A percentile compares a stretch with the other conserved stretches of the same genome.
Conservation (phyloP, 345 rosid species). For the Salix exigua region DNA sequence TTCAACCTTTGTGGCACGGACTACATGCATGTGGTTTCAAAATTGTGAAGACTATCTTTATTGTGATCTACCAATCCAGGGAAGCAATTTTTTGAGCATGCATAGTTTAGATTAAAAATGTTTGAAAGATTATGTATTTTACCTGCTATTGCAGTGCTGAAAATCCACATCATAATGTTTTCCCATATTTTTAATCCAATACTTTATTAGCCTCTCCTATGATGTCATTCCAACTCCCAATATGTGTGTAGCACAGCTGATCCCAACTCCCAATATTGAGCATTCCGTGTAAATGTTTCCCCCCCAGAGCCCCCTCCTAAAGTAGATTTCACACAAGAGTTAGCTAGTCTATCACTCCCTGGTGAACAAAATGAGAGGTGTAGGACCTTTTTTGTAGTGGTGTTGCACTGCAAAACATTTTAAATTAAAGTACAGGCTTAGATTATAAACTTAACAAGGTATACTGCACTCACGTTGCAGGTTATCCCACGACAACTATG, state of each 20-base stretch:
- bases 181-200: background rate
- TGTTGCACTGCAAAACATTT: background rate
- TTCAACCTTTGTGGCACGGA: background rate
- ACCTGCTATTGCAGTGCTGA: background rate
- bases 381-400: background rate
- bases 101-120: background rate
- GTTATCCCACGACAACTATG: conserved; percentile 94
- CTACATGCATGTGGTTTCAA: background rate
- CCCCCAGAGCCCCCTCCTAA: background rate
- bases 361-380: background rate
- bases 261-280: background rate
- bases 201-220: background rate
- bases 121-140: background rate
- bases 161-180: background rate
- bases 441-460: background rate
- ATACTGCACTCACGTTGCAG: conserved; percentile 34
- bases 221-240: background rate
- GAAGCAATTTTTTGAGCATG: background rate
- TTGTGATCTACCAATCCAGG: background rate
- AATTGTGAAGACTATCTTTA: background rate
- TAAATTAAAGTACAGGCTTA: background rate
- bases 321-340: background rate
- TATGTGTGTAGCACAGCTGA: background rate
- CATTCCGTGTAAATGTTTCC: background rate
- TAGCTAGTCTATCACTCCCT: background rate